Conservation (phyloP, 2,329 filamentous ascomycete species). For the Myriosclerotinia duriaeana region DNA sequence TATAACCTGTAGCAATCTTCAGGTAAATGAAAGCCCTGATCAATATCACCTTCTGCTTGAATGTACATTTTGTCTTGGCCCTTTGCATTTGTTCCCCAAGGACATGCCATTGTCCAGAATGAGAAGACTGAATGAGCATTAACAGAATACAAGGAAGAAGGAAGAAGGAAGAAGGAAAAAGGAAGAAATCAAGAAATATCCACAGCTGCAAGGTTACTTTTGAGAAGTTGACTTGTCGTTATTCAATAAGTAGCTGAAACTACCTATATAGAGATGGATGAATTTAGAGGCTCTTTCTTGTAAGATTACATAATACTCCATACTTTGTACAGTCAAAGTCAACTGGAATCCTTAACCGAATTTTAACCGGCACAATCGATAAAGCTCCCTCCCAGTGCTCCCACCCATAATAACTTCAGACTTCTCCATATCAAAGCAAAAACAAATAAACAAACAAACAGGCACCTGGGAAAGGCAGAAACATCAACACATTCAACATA, state of each 20-base stretch:
- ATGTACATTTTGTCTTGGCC: neutral
- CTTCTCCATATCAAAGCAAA: neutral
- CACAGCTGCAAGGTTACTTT: neutral
- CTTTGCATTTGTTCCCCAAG: neutral
- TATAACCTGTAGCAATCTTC: neutral
- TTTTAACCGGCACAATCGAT: slow-evolving; percentile 16
- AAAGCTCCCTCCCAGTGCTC: slow-evolving; percentile 17
- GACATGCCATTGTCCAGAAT: neutral
- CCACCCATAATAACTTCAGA: too few species aligned
- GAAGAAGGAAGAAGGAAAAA: neutral
- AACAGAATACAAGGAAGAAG: neutral
- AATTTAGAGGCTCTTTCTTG: neutral
- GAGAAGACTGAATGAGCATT: neutral
- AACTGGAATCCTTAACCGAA: neutral
- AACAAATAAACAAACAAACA: slow-evolving; percentile 1
- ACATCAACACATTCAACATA: neutral
- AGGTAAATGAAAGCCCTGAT: neutral
- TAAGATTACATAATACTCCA: too few species aligned
- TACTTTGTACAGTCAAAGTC: too few species aligned
- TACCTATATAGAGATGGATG: neutral
- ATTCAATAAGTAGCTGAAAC: too few species aligned
- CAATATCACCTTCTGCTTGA: neutral
- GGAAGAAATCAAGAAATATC: neutral
- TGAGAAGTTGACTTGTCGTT: too few species aligned
- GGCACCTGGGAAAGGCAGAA: too few species aligned